phyloP scores from a whole-genome alignment of 208 protist genomes.

The Leishmania amazonensis region DNA sequence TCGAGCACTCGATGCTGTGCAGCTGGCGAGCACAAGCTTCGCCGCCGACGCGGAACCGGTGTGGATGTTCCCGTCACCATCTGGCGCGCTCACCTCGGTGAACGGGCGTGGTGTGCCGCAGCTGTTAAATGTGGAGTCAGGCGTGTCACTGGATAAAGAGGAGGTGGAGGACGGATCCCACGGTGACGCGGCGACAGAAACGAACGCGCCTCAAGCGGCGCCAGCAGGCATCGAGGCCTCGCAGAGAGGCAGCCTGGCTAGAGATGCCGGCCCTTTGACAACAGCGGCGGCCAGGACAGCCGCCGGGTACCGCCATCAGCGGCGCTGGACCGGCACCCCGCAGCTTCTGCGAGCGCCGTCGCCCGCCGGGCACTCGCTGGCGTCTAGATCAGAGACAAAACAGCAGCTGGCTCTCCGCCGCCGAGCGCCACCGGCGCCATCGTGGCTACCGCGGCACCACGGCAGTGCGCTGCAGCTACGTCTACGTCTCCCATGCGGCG shows the following conservation, averaged over 20 bases:
- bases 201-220: not conserved
- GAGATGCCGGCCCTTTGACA: not conserved
- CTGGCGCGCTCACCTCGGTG: not conserved
- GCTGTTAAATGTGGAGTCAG: constrained; percentile 14
- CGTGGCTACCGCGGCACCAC: constrained; percentile 71
- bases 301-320: constrained; percentile 18
- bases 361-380: not conserved
- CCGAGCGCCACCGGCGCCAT: constrained; percentile 56
- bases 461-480: constrained; percentile 62
- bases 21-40: not conserved
- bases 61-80: constrained; percentile 2
- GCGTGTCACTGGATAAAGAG: not conserved
- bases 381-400: constrained; percentile 1
- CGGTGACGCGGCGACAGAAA: not conserved
- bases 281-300: constrained; percentile 20
- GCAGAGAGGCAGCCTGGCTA: not conserved
- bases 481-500: constrained; percentile 60
- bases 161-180: constrained; percentile 2
- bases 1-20: constrained; percentile 13
- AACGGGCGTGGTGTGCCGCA: constrained; percentile 3
- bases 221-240: not conserved
- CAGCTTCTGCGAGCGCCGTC: constrained; percentile 12
- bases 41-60: not conserved
- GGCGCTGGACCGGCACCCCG: constrained; percentile 21
- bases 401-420: constrained; percentile 1